Evolutionary conservation across 2,329 filamentous ascomycete genomes (phyloP).

Genomic region (Phialophora expanda): DNA sequence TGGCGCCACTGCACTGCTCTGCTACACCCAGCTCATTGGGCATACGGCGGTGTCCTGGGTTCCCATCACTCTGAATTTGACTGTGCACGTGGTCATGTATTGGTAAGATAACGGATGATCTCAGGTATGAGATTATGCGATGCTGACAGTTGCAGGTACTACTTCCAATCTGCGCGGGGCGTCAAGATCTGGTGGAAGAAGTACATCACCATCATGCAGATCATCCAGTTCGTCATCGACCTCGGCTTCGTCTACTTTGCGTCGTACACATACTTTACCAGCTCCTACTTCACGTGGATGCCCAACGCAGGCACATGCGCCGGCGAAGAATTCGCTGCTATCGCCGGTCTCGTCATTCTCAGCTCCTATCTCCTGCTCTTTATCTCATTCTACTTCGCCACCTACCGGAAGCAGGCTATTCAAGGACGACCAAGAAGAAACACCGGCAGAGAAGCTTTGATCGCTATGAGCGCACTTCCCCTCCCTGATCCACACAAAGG

Average conservation of each 20-base stretch:
- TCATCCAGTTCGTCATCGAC: constrained; percentile 95
- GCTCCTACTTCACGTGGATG: constrained; percentile 82
- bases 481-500: constrained; percentile 51
- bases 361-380: constrained; percentile 96
- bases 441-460: constrained; percentile 81
- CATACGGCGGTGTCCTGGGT: constrained; percentile 95
- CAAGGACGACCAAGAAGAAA: constrained; percentile 52
- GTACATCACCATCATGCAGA: constrained; percentile 97
- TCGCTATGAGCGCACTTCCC: constrained; percentile 80
- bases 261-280: constrained; percentile 98
- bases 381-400: constrained; percentile 98
- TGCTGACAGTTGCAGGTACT: constrained; percentile 74
- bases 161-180: constrained; percentile 97
- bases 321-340: constrained; percentile 94
- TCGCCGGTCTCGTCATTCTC: constrained; percentile 88
- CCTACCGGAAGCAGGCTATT: constrained; percentile 74
- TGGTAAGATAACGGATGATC: constrained; percentile 67
- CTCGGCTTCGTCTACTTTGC: constrained; percentile 98
- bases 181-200: constrained; percentile 99
- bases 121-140: too few species aligned
- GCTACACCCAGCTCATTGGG: constrained; percentile 96
- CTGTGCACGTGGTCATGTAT: constrained; percentile 98
- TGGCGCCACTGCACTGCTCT: constrained; percentile 92
- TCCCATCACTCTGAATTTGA: constrained; percentile 87
- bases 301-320: constrained; percentile 86